Percentiles rank a stretch among this genome's conserved stretches.
Conservation (phyloP, 1,284 basidiomycete species). For the Apiotrichum gamsii region DNA sequence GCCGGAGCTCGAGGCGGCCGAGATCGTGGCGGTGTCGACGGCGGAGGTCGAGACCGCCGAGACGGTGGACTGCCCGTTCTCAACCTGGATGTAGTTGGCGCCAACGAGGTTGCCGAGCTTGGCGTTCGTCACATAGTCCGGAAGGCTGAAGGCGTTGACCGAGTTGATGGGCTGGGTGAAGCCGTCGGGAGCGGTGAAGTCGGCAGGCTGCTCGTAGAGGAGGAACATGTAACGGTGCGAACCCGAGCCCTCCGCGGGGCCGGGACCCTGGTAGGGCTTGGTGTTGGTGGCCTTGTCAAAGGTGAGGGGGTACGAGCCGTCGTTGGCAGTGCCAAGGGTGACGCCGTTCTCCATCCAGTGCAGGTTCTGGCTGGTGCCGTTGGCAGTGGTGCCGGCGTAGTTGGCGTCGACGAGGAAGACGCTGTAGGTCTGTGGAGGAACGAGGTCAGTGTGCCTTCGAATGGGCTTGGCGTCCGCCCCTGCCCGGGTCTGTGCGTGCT, state of each 20-base stretch:
- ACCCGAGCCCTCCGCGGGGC: conserved; percentile 60
- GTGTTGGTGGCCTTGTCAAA: conserved; percentile 15
- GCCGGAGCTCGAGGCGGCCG: too few species aligned
- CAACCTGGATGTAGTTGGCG: conserved; percentile 68
- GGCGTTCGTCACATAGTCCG: conserved; percentile 31
- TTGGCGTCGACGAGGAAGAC: conserved; percentile 64
- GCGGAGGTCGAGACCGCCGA: neutral
- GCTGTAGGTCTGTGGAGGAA: conserved; percentile 49
- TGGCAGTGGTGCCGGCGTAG: conserved; percentile 54
- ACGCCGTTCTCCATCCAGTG: conserved; percentile 72
- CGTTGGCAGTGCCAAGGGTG: conserved; percentile 50
- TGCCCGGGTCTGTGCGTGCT: too few species aligned
- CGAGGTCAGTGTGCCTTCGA: neutral
- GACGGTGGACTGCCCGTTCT: conserved; percentile 59
- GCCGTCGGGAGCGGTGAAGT: conserved; percentile 59
- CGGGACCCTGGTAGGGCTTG: conserved; percentile 66
- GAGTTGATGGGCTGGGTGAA: conserved; percentile 56
- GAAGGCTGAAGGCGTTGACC: conserved; percentile 55
- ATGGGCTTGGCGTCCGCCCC: neutral
- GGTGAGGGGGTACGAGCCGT: conserved; percentile 46
- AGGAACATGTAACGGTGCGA: conserved; percentile 56
- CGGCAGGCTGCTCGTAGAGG: conserved; percentile 21
- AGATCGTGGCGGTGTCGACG: conserved; percentile 4
- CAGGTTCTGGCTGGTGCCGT: conserved; percentile 52
- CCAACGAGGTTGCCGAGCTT: conserved; percentile 44